Conservation (phyloP, 495 filamentous ascomycete species). For the Neurospora sp. region DNA sequence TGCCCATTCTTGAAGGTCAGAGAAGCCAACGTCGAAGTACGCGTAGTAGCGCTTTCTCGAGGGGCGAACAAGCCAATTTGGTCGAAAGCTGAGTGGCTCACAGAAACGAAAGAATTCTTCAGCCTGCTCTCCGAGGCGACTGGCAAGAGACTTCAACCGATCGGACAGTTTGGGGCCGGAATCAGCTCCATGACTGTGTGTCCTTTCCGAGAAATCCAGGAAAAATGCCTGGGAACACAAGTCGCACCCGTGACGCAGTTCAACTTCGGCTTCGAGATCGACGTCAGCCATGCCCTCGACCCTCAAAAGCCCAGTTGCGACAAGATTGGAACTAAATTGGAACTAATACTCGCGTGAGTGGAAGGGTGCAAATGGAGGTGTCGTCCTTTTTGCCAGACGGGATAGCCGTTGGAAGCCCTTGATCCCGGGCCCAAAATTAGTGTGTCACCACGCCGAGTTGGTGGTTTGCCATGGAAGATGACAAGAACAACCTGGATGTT, state of each 20-base stretch:
- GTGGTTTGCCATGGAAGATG: not conserved
- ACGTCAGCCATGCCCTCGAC: not conserved
- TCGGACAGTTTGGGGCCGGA: not conserved
- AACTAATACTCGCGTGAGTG: not conserved
- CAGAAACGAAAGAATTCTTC: not conserved
- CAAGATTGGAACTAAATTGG: not conserved
- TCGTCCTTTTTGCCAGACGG: not conserved
- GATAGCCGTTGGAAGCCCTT: not conserved
- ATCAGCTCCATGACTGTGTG: not conserved
- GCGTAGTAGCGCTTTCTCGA: not conserved
- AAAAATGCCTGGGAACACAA: not conserved
- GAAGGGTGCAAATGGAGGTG: not conserved
- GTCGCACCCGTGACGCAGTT: not conserved
- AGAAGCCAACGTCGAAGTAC: not conserved
- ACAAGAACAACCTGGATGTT: not conserved
- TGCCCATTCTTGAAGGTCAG: not conserved
- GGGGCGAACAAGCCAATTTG: not conserved
- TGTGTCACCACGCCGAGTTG: not conserved
- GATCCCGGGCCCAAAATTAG: not conserved
- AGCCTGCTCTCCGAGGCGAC: not conserved
- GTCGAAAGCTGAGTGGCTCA: not conserved
- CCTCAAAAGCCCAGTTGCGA: not conserved
- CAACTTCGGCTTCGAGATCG: not conserved
- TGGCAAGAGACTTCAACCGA: not conserved
- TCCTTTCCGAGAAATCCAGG: not conserved